Base-by-base conservation (phyloP, 108 stramenopile genomes). In the Fragilariopsis cylindrus region DNA sequence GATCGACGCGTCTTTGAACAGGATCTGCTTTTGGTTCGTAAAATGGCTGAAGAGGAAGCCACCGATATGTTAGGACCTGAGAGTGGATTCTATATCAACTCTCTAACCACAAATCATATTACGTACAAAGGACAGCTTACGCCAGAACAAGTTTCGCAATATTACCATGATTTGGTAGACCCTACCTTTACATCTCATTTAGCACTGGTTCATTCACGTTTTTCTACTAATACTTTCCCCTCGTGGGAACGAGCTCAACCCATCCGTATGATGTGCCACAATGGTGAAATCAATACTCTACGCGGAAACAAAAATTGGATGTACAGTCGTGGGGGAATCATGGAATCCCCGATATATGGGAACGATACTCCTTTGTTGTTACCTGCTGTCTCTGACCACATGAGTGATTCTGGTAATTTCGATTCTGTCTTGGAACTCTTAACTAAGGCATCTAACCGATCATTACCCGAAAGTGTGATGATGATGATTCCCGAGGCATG, bases 231-330 rank as follows among this genome's bases (percentile, higher is more conserved):
- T 72, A 98, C 97, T 39, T 96, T 98, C 71, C 97, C 97, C 4
- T 91, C 90, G 4, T 98, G 97, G 97, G 94, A 95, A 80, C 88
- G 96, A 69, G 97, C 97, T 42, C 97, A 98, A 77, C 97, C 97
- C 69, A 93, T 96, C 74, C 95, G 97, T 48, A 95, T 96, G 94
- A 96, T 98, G 94, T 96, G 96, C 72, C 97, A 98, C 89, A 98
- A 98, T 85, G 97, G 97, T 6, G 97, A 98, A 80, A 96, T 98
- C 86, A 98, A 98, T 76, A 98, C 97, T 11, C 86, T 98, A 16
- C 85, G 95, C 12, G 97, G 97, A 68, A 98, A 98, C 83, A 98
- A 96, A 80, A 98, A 98, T 74, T 98, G 97, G 97, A 98, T 98
- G 96, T 94, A 95, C 82, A 86, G 87, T 73, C 95, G 98, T 45